Evolutionary conservation across 176 grass and related monocot species (phyloP).

Genomic region (Chloris gayana): DNA sequence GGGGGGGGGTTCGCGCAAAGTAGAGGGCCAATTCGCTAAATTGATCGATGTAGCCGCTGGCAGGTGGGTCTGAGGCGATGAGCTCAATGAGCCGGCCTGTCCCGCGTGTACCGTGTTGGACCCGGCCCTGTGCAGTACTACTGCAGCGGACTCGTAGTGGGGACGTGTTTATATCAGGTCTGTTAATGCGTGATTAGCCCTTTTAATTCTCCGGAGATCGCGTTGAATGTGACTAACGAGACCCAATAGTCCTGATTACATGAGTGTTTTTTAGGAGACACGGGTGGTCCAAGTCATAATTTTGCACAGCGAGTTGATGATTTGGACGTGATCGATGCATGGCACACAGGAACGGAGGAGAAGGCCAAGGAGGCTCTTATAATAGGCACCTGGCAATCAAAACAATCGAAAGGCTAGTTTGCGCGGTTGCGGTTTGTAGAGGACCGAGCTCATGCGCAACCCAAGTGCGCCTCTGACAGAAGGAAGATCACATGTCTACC

Average conservation of each 20-base stretch:
- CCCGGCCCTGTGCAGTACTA: no score
- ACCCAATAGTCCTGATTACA: no score
- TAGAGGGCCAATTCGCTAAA: no score
- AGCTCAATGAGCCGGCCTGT: not conserved
- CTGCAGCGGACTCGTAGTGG: not conserved
- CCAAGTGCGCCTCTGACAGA: not conserved
- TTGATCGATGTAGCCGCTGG: not conserved
- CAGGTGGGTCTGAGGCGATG: not conserved
- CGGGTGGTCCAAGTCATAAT: not conserved
- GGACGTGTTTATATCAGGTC: not conserved
- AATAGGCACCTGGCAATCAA: not conserved
- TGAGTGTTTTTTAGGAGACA: not conserved
- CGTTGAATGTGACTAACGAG: not conserved
- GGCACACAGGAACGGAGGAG: no score
- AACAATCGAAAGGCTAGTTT: not conserved
- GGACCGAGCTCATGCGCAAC: not conserved
- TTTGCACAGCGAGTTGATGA: not conserved
- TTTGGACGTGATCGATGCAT: not conserved
- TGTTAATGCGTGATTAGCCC: not conserved
- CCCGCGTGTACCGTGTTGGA: not conserved
- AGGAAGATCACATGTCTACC: not conserved
- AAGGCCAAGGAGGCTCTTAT: no score
- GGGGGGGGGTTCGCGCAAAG: conserved; percentile 39
- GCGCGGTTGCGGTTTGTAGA: not conserved
- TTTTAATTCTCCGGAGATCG: not conserved